Base-by-base conservation (phyloP, 345 rosid genomes). In the Nephelium lappaceum region DNA sequence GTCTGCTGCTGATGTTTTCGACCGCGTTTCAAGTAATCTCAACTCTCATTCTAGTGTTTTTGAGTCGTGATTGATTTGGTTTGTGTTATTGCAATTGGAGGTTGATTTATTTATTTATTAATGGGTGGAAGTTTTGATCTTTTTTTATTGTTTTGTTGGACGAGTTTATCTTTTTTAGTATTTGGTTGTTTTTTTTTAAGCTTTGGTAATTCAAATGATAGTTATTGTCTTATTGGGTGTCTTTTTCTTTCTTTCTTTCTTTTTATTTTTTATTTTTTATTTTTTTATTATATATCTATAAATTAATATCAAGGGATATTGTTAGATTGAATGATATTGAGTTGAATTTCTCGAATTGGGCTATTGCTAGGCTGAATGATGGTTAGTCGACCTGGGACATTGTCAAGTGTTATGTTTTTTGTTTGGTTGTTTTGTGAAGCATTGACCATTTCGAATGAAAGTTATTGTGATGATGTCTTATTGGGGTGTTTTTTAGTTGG, bases 1-100 rank as follows among this genome's bases (percentile, higher is more conserved):
- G 81, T 96, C 99, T 49, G 98, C 98, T 64, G 98, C 99, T 64
- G 99, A 96, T 69, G 98, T 96, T 65, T 96, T 89, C 69, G 99
- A 96, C 81, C 99, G 98, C 15, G 94, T 96, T 78, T 96, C 99
- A 9, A 91, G 99, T 94, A 90, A 31, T 31, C 3, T 31, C 36
- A 31, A 31, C 36, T 31, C 36, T 31, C 16, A 91, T 77, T 47
- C 61, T 62, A 65, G 47, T 18, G 18, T 11, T 57, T 1, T 45
- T 12, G 23, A 6, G n/a, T n/a, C n/a, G n/a, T 67, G 57, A 53
- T 7, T 27, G 39, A 65, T 77, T 12, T 25, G 12, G 14, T 60
- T 77, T 24, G 11, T 24, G 45, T n/a, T 9, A 16, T 27, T 49
- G 62, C 23, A 21, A 65, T 73, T 69, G 66, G 2, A 21, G 7